Conservation (phyloP, 495 filamentous ascomycete genomes). For the Trichodelitschia bisporula region DNA sequence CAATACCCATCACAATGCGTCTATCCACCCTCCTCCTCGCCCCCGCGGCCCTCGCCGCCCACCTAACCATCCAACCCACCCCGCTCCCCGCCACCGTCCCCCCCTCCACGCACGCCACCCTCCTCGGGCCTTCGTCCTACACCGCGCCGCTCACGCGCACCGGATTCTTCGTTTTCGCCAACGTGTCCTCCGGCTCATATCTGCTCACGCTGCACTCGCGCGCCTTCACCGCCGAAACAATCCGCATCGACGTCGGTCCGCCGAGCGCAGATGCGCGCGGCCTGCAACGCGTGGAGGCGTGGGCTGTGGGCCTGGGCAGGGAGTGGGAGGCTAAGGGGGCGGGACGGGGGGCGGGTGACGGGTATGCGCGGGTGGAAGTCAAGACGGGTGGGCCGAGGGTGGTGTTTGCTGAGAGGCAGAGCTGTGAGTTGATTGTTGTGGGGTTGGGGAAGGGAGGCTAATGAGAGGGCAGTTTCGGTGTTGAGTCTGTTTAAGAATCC, state of each 20-base stretch:
- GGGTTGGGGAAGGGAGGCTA: constrained; percentile 1
- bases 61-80: too few relatives aligned
- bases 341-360: constrained; percentile 19
- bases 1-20: too few relatives aligned
- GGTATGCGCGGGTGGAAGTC: constrained; percentile 26
- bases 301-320: constrained; percentile 40
- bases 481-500: constrained; percentile 67
- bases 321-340: constrained; percentile 65
- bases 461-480: constrained; percentile 15
- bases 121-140: too few relatives aligned
- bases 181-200: constrained; percentile 43
- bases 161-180: constrained; percentile 48
- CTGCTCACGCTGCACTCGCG: constrained; percentile 51
- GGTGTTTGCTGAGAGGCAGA: constrained; percentile 45
- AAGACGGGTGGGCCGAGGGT: constrained; percentile 34
- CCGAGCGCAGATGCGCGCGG: constrained; percentile 11
- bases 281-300: constrained; percentile 13
- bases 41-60: too few relatives aligned
- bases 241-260: constrained; percentile 42
- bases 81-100: constrained; percentile 29
- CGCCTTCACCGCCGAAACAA: constrained; percentile 47
- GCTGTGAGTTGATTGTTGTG: constrained; percentile 31
- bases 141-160: constrained; percentile 34
- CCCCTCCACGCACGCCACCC: constrained; percentile 47
- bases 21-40: too few relatives aligned